Evolutionary conservation across 2,329 filamentous ascomycete genomes (phyloP).

Genomic region (Furcasterigmium sp.): DNA sequence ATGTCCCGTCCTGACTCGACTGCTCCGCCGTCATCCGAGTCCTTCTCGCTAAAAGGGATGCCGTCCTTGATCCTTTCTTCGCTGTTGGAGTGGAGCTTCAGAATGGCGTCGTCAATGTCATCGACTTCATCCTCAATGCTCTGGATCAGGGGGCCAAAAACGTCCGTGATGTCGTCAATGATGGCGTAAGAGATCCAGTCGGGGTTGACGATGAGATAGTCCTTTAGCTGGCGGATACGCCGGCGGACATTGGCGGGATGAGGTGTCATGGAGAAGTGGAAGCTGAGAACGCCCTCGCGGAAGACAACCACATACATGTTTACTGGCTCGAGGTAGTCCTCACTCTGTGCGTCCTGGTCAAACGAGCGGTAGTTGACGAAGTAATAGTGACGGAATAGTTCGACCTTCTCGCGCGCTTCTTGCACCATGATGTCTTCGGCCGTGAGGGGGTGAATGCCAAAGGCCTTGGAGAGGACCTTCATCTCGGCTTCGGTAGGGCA

Average conservation of each 20-base stretch:
- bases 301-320: slow-evolving; percentile 99
- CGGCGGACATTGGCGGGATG: slow-evolving; percentile 94
- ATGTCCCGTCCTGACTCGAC: slow-evolving; percentile 65
- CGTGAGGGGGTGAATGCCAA: slow-evolving; percentile 92
- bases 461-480: slow-evolving; percentile 86
- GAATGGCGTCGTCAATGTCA: slow-evolving; percentile 88
- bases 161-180: slow-evolving; percentile 97
- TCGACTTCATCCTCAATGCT: slow-evolving; percentile 95
- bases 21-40: slow-evolving; percentile 37
- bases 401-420: slow-evolving; percentile 95
- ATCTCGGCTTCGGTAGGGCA: slow-evolving; percentile 92
- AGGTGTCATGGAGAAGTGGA: slow-evolving; percentile 94
- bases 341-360: slow-evolving; percentile 85
- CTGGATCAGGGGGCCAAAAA: slow-evolving; percentile 87
- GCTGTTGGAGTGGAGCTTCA: slow-evolving; percentile 67
- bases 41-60: slow-evolving; percentile 36
- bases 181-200: slow-evolving; percentile 99
- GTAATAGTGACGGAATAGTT: slow-evolving; percentile 96
- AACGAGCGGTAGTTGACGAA: slow-evolving; percentile 98
- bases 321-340: slow-evolving; percentile 88
- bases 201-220: slow-evolving; percentile 86
- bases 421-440: slow-evolving; percentile 97
- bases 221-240: slow-evolving; percentile 85
- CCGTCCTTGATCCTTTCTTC: slow-evolving; percentile 34
- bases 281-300: slow-evolving; percentile 88